Evolutionary conservation across 1,139 yeast genomes (phyloP).

Genomic region (Suhomyces yuchorum): DNA sequence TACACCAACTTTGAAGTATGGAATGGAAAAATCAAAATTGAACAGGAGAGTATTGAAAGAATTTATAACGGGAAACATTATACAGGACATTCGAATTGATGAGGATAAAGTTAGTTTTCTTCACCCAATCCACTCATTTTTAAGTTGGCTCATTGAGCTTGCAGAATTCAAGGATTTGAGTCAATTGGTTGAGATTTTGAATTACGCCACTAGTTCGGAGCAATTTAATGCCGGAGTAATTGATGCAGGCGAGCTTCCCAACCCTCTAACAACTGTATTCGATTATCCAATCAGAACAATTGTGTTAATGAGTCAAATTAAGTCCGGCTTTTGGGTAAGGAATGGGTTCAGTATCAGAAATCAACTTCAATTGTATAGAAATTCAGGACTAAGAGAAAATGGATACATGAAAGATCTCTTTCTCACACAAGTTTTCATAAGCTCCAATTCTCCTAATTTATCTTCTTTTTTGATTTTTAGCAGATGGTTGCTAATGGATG

Average conservation of each 20-base stretch:
- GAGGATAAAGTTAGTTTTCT: constrained; percentile 64
- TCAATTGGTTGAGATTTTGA: constrained; percentile 22
- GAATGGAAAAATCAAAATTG: constrained; percentile 3
- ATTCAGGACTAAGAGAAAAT: constrained; percentile 79
- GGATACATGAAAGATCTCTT: constrained; percentile 79
- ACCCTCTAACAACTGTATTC: constrained; percentile 42
- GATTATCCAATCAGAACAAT: constrained; percentile 80
- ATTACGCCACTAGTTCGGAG: constrained; percentile 10
- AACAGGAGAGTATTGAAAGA: constrained; percentile 24
- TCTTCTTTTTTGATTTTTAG: constrained; percentile 62
- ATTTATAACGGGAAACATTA: constrained; percentile 25
- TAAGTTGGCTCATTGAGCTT: constrained; percentile 70
- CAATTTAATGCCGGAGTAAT: constrained; percentile 6
- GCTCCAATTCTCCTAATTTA: constrained; percentile 57
- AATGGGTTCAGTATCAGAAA: constrained; percentile 69
- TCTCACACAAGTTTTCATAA: constrained; percentile 67
- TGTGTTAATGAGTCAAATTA: constrained; percentile 56
- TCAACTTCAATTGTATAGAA: constrained; percentile 79
- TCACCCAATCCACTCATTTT: constrained; percentile 77
- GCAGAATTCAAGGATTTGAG: constrained; percentile 35
- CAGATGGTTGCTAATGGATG: constrained; percentile 70
- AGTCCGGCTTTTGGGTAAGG: constrained; percentile 62
- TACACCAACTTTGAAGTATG: background rate
- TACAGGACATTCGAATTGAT: constrained; percentile 30
- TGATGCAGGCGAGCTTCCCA: constrained; percentile 23